Base-by-base conservation (phyloP, 2,329 filamentous ascomycete genomes). In the Colletotrichum magnum region DNA sequence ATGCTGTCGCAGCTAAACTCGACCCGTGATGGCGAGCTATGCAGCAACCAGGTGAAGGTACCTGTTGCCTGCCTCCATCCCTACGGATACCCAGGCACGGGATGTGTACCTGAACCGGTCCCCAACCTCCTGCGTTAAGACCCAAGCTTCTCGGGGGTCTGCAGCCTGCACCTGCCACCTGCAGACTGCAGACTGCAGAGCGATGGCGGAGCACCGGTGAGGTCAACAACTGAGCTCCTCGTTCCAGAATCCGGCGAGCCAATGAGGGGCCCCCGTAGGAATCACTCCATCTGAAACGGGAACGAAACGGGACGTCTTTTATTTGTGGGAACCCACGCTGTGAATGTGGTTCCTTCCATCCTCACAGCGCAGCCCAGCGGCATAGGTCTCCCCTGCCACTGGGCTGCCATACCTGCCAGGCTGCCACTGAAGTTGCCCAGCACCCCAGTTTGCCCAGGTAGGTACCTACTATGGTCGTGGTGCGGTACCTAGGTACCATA, bases 261-360 rank as follows among this genome's bases (percentile, higher is more conserved):
- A 69, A 69, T 67, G 63, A 47, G 26, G 43, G 4, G 15, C 28
- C 45, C 41, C 51, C 50, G 51, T 47, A 39, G 24, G 24, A 32
- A 43, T 50, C 57, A 66, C 62, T 69, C 52, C 56, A 66, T 61
- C 63, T 69, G 67, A 69, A 67, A 69, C 67, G 39, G 51, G 36
- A 43, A 32, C 63, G 67, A 69, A 69, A 69, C 67, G 56, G 51
- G 18, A 66, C 43, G 57, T 69, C 15, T 51, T 47, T 54, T 62
- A n/a, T 5, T 28, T 48, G 5, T 32, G 15, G 24, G 36, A 28
- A n/a, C 21, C 6, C 28, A 36, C 7, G 4, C 10, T 10, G 32
- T 36, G 32, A 10, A 3, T 36, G 32, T 36, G 32, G 32, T 10
- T 36, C 32, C 32, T 36, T 36, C 9, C 21, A 9, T 36, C 9